phyloP scores from a whole-genome alignment of 2,329 filamentous ascomycete genomes.

The Xylariaceae sp. region DNA sequence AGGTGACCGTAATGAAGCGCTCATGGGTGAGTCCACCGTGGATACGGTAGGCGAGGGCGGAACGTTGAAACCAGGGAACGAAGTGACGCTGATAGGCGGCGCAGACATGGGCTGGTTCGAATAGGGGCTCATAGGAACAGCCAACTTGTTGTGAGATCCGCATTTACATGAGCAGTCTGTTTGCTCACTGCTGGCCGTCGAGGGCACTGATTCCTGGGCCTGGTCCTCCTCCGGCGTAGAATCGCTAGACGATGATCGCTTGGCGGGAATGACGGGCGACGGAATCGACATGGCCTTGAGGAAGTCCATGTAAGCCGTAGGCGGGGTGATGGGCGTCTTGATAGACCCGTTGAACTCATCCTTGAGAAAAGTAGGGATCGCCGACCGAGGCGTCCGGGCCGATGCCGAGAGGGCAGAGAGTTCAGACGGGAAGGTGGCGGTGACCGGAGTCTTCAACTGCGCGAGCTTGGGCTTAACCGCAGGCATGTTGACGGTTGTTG shows the following conservation, averaged over 20 bases:
- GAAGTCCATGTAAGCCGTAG: slow-evolving; percentile 86
- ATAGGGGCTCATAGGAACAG: slow-evolving; percentile 48
- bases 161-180: slow-evolving; percentile 54
- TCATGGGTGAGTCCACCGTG: slow-evolving; percentile 62
- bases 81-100: slow-evolving; percentile 53
- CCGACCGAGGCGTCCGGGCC: slow-evolving; percentile 65
- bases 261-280: slow-evolving; percentile 58
- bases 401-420: slow-evolving; percentile 58
- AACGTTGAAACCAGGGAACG: slow-evolving; percentile 66
- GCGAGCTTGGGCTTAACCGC: slow-evolving; percentile 54
- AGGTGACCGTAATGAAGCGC: slow-evolving; percentile 62
- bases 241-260: slow-evolving; percentile 48
- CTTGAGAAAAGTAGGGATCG: slow-evolving; percentile 59
- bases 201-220: slow-evolving; percentile 43
- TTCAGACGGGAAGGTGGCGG: slow-evolving; percentile 57
- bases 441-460: slow-evolving; percentile 58
- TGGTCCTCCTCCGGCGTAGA: slow-evolving; percentile 45
- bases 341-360: slow-evolving; percentile 53
- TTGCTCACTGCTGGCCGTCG: slow-evolving; percentile 51
- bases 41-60: slow-evolving; percentile 70
- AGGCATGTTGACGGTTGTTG: slow-evolving; percentile 42
- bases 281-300: slow-evolving; percentile 75
- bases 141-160: slow-evolving; percentile 41
- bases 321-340: slow-evolving; percentile 86
- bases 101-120: slow-evolving; percentile 54